Evolutionary conservation across 345 rosid species (phyloP).

Genomic region (Cardiospermum halicacabum): DNA sequence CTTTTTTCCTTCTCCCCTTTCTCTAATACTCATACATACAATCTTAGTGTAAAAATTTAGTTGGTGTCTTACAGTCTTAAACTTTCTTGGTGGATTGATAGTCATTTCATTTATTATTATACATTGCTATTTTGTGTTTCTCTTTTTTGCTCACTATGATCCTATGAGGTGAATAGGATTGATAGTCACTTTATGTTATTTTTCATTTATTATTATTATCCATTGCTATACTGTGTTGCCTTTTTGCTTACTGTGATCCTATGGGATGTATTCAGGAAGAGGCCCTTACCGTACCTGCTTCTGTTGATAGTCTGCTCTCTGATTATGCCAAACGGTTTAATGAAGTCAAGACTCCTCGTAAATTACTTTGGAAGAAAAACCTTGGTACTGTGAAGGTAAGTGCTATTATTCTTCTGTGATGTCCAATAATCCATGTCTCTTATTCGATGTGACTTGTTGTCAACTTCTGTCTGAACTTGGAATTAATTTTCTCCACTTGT

Average conservation of each 20-base stretch:
- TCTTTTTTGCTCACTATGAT: constrained; percentile 10
- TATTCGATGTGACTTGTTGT: background rate
- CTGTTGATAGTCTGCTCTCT: constrained; percentile 65
- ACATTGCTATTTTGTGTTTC: background rate
- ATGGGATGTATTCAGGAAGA: constrained; percentile 61
- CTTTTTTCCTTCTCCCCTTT: background rate
- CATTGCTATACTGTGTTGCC: constrained; percentile 1
- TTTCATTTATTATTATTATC: background rate
- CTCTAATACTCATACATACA: background rate
- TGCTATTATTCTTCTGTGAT: constrained; percentile 11
- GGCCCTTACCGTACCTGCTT: constrained; percentile 61
- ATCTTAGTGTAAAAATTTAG: background rate
- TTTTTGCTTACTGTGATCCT: constrained; percentile 11
- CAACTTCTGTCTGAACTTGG: background rate
- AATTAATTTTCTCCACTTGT: background rate
- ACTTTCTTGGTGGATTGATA: background rate
- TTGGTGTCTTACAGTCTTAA: background rate
- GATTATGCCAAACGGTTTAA: constrained; percentile 79
- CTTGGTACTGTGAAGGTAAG: constrained; percentile 90
- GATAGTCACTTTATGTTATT: background rate
- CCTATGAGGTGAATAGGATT: constrained; percentile 14
- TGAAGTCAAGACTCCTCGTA: constrained; percentile 91
- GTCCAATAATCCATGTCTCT: background rate
- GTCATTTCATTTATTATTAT: background rate
- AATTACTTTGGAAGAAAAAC: constrained; percentile 94